Conservation (phyloP, 2,329 filamentous ascomycete species). For the Capronia coronata region DNA sequence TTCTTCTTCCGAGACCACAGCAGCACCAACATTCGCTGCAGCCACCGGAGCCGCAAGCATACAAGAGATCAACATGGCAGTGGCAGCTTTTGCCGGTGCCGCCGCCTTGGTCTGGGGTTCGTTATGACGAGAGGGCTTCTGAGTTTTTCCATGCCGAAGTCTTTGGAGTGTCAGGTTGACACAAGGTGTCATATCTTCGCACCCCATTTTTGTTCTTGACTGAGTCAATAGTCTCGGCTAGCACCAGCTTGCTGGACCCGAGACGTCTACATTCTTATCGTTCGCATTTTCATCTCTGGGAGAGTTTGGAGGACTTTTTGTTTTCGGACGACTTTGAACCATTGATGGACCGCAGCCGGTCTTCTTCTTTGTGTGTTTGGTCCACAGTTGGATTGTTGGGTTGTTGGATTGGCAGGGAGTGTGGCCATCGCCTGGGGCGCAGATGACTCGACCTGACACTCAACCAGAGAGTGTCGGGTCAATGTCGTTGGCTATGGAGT, state of each 20-base stretch:
- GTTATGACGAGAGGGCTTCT: constrained; percentile 11
- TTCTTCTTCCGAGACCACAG: constrained; percentile 6
- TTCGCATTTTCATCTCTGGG: constrained; percentile 17
- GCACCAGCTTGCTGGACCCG: constrained; percentile 20
- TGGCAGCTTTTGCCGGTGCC: constrained; percentile 25
- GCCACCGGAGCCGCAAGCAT: constrained; percentile 20
- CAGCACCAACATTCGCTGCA: constrained; percentile 14
- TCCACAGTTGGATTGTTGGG: too few species aligned
- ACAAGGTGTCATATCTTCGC: neutral
- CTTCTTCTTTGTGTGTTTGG: neutral
- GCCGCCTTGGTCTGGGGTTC: constrained; percentile 22
- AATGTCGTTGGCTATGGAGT: neutral
- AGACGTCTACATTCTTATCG: neutral
- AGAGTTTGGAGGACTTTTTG: constrained; percentile 13
- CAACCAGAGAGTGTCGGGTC: neutral
- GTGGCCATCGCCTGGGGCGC: constrained; percentile 8
- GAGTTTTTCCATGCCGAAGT: constrained; percentile 8
- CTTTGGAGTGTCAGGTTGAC: constrained; percentile 8
- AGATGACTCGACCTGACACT: constrained; percentile 1
- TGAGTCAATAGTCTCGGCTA: constrained; percentile 19
- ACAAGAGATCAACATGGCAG: constrained; percentile 19
- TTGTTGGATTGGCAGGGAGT: too few species aligned
- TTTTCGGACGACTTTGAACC: neutral
- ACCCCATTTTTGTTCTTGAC: constrained; percentile 9
- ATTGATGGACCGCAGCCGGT: constrained; percentile 19